Conservation (phyloP, 176 grass and related monocot genomes). For the Oryza australiensis region DNA sequence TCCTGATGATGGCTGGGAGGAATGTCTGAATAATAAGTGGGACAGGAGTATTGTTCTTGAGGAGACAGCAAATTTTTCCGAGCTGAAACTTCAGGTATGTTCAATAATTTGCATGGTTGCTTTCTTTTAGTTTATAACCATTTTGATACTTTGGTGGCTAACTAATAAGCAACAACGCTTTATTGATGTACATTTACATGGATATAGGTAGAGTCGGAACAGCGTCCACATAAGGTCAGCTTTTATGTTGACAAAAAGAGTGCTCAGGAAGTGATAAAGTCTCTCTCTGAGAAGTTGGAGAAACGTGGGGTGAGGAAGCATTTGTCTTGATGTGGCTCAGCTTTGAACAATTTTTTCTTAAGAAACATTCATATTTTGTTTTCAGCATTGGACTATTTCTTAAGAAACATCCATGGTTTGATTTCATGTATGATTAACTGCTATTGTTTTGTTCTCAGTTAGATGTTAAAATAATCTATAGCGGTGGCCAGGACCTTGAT, state of each 20-base stretch:
- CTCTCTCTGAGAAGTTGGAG: slow-evolving; percentile 55
- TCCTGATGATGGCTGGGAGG: slow-evolving; percentile 77
- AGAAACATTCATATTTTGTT: not conserved
- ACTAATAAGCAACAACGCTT: not conserved
- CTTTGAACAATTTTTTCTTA: not conserved
- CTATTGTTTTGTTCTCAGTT: slow-evolving; percentile 50
- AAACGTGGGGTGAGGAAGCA: slow-evolving; percentile 52
- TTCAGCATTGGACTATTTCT: no score
- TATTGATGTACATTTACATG: slow-evolving; percentile 24
- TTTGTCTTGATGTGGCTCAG: not conserved
- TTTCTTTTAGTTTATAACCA: not conserved
- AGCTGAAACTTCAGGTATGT: slow-evolving; percentile 67
- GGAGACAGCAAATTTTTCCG: slow-evolving; percentile 61
- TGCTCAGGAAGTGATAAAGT: slow-evolving; percentile 65
- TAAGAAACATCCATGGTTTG: not conserved
- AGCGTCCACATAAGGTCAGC: slow-evolving; percentile 68
- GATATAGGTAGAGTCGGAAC: slow-evolving; percentile 38
- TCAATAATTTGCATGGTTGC: slow-evolving; percentile 3
- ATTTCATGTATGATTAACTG: not conserved
- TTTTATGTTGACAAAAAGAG: slow-evolving; percentile 66
- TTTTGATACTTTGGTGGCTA: not conserved
- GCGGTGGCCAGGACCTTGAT: slow-evolving; percentile 84
- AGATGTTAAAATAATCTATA: slow-evolving; percentile 94
- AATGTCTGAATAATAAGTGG: slow-evolving; percentile 80
- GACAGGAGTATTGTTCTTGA: slow-evolving; percentile 68